phyloP scores from a whole-genome alignment of 225 moss, liverwort and hornwort genomes.

The Pseudisothecium myosuroides region DNA sequence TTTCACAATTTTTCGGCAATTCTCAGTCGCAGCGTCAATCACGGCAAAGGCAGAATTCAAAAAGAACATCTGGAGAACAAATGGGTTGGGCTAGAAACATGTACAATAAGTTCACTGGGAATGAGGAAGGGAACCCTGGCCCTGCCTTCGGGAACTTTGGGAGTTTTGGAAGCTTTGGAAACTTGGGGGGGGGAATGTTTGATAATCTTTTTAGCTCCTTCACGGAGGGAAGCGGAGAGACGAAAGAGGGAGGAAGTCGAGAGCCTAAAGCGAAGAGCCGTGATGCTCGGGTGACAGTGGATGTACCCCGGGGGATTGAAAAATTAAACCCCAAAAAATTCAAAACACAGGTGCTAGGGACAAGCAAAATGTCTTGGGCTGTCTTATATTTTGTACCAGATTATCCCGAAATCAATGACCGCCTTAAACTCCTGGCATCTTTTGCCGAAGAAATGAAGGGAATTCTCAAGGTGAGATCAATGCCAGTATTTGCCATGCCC shows the following conservation, averaged over 20 bases:
- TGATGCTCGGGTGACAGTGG: background rate
- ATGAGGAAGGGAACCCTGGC: conserved; percentile 4
- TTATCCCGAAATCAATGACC: conserved; percentile 16
- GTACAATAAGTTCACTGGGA: conserved; percentile 42
- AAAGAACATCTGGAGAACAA: conserved; percentile 10
- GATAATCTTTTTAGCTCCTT: conserved; percentile 36
- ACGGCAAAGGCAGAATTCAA: background rate
- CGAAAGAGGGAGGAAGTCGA: background rate
- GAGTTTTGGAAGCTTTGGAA: background rate
- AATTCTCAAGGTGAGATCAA: conserved; percentile 27
- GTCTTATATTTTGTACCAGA: conserved; percentile 31
- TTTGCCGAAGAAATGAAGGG: conserved; percentile 43
- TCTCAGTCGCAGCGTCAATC: conserved; percentile 19
- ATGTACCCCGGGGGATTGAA: conserved; percentile 16
- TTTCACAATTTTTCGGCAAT: conserved; percentile 35
- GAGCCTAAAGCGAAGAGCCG: background rate
- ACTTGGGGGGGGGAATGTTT: conserved; percentile 28
- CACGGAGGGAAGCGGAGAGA: conserved; percentile 1
- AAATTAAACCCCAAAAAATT: conserved; percentile 11
- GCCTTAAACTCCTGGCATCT: conserved; percentile 23
- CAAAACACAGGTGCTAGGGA: conserved; percentile 29
- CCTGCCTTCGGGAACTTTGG: conserved; percentile 12
- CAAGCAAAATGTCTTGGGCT: conserved; percentile 20
- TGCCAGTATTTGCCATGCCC: background rate
- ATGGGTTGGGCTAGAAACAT: conserved; percentile 41